A percentile compares a stretch with the other conserved stretches of the same genome.
Evolutionary conservation across 192 early-diverging fungal species (phyloP).

Genomic region (Diversispora epigaea): DNA sequence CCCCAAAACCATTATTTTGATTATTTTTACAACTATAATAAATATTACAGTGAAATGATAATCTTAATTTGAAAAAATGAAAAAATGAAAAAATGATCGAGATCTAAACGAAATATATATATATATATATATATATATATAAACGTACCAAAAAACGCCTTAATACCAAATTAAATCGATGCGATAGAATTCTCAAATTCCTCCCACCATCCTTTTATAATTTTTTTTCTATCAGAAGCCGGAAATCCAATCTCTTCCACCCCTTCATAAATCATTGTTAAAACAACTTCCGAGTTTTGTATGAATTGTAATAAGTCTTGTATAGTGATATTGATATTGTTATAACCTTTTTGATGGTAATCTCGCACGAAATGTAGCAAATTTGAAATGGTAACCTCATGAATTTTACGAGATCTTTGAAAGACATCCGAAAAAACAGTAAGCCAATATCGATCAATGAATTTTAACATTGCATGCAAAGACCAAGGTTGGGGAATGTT

Average conservation of each 20-base stretch:
- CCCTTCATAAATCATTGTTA: background rate
- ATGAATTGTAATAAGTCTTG: background rate
- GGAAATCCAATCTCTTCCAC: background rate
- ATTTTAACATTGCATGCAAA: constrained; percentile 1
- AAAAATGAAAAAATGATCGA: no score
- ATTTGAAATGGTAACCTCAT: background rate
- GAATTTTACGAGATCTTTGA: background rate
- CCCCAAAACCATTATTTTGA: no score
- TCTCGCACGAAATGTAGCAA: background rate
- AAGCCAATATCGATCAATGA: constrained; percentile 16
- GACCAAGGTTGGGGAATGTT: constrained; percentile 18
- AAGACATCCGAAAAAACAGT: constrained; percentile 15
- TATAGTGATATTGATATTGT: background rate
- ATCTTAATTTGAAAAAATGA: no score
- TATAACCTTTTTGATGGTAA: background rate
- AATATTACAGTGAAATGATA: no score
- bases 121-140: no score
- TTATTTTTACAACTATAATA: no score
- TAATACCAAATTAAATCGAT: no score
- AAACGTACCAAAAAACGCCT: no score
- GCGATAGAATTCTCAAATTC: background rate
- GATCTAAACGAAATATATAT: no score
- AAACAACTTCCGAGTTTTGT: background rate
- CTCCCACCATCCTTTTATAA: background rate
- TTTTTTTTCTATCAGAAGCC: background rate